Base-by-base conservation (phyloP, 345 rosid species). In the Syzygium aqueum region DNA sequence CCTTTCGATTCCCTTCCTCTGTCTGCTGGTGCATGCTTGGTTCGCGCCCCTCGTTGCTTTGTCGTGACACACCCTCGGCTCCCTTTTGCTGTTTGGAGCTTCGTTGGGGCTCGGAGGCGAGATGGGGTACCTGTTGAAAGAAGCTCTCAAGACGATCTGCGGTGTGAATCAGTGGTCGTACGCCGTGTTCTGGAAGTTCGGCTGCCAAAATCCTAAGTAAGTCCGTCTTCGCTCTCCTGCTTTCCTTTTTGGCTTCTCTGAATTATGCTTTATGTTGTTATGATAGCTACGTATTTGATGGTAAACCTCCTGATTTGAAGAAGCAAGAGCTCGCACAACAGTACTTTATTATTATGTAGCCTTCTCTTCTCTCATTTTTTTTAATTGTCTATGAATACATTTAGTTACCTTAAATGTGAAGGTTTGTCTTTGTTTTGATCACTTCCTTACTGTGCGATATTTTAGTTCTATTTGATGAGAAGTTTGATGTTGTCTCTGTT, bases 181-280 rank as follows among this genome's bases (percentile, higher is more conserved):
- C 89, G 96, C 99, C 91, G 98, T 94, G 86, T 95, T 97, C 89
- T 97, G 99, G 99, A 97, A 96, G 94, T 94, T 92, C 87, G 99
- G 98, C 86, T 95, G 94, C 90, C 99, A 96, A 89, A 97, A 97
- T 91, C 90, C 96, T 53, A 94, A 93, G 99, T 97, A 90, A 91
- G 92, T 51, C 30, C 21, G 40, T 28, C 11, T 53, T 46, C 27
- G 57, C 61, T 19, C 33, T 43, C 46, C 43, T 50, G 13, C 25
- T 85, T 85, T 30, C 51, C 82, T 40, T 73, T 73, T 25, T 85
- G 33, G 23, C 8, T 51, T 77, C 8, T n/a, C n/a, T 33, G 37
- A 33, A 33, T 33, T 33, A 33, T 33, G 37, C 37, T 33, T 33
- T 33, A 33, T 33, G 37, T 33, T 33, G 37, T 33, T 33, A 33